phyloP scores from a whole-genome alignment of 176 grass and related monocot genomes.

The Areca catechu region DNA sequence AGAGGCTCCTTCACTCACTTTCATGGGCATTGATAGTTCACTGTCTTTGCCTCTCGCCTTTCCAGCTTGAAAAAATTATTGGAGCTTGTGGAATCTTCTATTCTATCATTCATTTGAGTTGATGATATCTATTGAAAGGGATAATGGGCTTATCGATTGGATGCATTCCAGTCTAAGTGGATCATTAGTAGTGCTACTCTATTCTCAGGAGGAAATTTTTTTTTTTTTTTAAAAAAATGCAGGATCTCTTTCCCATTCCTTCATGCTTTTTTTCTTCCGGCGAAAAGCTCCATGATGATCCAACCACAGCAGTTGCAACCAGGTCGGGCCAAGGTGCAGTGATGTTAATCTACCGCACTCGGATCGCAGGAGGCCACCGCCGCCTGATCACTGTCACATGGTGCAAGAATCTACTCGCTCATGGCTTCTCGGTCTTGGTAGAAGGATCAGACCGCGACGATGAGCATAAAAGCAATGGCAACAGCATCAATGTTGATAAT shows the following conservation, averaged over 20 bases:
- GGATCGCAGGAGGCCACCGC: conserved; percentile 47
- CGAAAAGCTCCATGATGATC: conserved; percentile 41
- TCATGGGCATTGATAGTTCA: too few species aligned
- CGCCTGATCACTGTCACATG: conserved; percentile 66
- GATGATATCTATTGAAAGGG: too few species aligned
- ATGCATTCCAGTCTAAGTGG: too few species aligned
- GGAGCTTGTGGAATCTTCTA: too few species aligned
- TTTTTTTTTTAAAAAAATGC: too few species aligned
- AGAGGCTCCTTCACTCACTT: too few species aligned
- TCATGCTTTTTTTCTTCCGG: conserved; percentile 74
- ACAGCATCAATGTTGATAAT: conserved; percentile 5
- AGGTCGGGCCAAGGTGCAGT: conserved; percentile 30
- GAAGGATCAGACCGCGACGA: conserved; percentile 35
- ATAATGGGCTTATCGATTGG: too few species aligned
- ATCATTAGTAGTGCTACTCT: too few species aligned
- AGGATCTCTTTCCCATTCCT: conserved; percentile 60
- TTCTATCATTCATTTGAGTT: too few species aligned
- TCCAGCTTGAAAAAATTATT: too few species aligned
- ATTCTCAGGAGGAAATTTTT: too few species aligned
- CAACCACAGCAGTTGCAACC: conserved; percentile 7
- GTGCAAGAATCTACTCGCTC: conserved; percentile 76
- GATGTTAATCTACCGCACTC: conserved; percentile 46
- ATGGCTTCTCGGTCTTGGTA: conserved; percentile 66
- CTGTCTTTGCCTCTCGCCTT: too few species aligned
- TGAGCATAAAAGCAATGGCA: conserved; percentile 38